Evolutionary conservation across 225 moss, liverwort and hornwort species (phyloP), one percentile per base, ranked within the genome.

Genomic region (Physcomitrium patens): DNA sequence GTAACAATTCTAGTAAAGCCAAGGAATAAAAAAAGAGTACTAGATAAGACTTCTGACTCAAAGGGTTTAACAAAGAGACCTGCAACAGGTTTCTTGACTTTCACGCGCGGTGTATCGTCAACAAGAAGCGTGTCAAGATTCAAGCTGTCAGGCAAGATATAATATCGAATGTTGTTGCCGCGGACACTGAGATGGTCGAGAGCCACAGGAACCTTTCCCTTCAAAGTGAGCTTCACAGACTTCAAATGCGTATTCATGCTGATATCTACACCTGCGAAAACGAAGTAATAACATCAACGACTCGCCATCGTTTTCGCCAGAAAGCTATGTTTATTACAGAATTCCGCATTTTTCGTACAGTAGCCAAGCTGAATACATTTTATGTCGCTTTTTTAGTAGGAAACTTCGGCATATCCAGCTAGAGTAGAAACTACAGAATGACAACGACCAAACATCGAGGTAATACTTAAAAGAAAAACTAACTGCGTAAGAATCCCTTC

Each of bases 231-330:
- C 92, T 97, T 97, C 63, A 97, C 94, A 10, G 96, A 90, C 84
- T 97, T 97, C 79, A 97, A 81, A 69, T 97, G 96, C 48, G 94
- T 97, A 77, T 97, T 97, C 94, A 97, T 94, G 79, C 93, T 91
- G 77, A 93, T 93, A 77, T 93, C 93, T 71, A 91, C 93, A 75
- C 91, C 93, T 93, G 74, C 71, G 44, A 26, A 54, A 72, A 45
- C 45, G n/a, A 56, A 13, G 64, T 57, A 51, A 22, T 19, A 41
- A 3, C 14, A 41, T 81, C 68, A 71, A 47, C 13, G 47, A 8
- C 50, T 57, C 22, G 6, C 0, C 55, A 16, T 48, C 12, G 9
- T 52, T 64, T 1, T 23, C 47, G 14, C 10, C 1, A 31, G 3
- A 15, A 7, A 12, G n/a, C 12, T 75, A 20, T 10, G 24, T 24